Percentiles rank a stretch among this genome's conserved stretches.
Evolutionary conservation across 192 early-diverging fungal species (phyloP).

Genomic region (Backusella macrospora): DNA sequence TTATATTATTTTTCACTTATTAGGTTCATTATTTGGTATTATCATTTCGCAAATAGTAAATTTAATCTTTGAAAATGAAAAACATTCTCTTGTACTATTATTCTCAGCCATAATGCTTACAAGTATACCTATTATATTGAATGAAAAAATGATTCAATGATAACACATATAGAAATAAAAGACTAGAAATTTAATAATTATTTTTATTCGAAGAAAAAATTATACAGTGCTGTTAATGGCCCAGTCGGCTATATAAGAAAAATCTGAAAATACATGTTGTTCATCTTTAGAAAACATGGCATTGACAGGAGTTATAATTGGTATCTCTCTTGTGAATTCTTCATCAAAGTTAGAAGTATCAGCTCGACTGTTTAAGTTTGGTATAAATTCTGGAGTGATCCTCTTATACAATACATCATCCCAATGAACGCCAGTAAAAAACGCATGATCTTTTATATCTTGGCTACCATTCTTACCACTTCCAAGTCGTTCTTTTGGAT

Average conservation of each 20-base stretch:
- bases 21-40: background rate
- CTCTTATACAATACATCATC: conserved; percentile 68
- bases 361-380: conserved; percentile 64
- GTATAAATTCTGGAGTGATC: conserved; percentile 73
- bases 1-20: background rate
- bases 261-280: conserved; percentile 88
- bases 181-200: too few species aligned
- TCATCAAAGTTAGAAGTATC: conserved; percentile 97
- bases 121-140: background rate
- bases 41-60: background rate
- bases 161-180: background rate
- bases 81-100: background rate
- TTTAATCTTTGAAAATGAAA: background rate
- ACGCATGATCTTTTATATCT: conserved; percentile 75
- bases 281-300: conserved; percentile 81
- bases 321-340: conserved; percentile 90
- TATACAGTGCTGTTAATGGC: conserved; percentile 37
- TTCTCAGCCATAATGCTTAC: background rate
- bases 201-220: background rate
- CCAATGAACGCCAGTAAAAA: conserved; percentile 78
- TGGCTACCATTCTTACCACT: conserved; percentile 61
- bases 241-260: conserved; percentile 90
- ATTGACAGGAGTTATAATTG: conserved; percentile 86
- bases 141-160: conserved; percentile 2
- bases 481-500: conserved; percentile 67